Conservation (phyloP, 2,329 filamentous ascomycete genomes). For the Fusarium piperis region DNA sequence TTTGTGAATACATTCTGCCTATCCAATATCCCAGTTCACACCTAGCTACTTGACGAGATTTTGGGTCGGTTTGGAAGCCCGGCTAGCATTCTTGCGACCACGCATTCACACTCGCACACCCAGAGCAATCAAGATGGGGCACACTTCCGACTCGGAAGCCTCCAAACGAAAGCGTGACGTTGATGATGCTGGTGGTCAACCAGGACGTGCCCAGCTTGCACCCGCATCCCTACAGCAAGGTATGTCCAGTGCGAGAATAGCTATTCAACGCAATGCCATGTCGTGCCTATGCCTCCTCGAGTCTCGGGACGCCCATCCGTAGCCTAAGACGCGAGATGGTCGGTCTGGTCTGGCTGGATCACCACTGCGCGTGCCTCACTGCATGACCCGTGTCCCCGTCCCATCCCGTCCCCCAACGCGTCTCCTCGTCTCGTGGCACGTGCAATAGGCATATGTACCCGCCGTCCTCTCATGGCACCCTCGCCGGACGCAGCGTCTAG, state of each 20-base stretch:
- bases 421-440: conserved; percentile 9
- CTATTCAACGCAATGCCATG: conserved; percentile 25
- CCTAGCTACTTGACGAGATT: background rate
- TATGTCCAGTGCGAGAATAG: conserved; percentile 47
- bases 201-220: conserved; percentile 53
- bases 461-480: conserved; percentile 11
- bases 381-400: conserved; percentile 6
- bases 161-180: conserved; percentile 61
- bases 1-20: background rate
- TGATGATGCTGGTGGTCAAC: conserved; percentile 55
- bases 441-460: conserved; percentile 11
- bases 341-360: background rate
- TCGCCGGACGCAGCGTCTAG: conserved; percentile 26
- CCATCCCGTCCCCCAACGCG: conserved; percentile 11
- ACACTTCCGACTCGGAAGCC: conserved; percentile 53
- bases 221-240: conserved; percentile 54
- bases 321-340: conserved; percentile 22
- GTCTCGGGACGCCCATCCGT: conserved; percentile 31
- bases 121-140: conserved; percentile 50
- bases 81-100: background rate
- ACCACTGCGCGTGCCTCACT: conserved; percentile 9
- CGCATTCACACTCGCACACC: background rate
- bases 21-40: background rate
- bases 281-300: conserved; percentile 31
- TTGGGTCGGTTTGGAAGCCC: background rate